Conservation (phyloP, 495 filamentous ascomycete genomes). For the Diplogelasinospora grovesii region DNA sequence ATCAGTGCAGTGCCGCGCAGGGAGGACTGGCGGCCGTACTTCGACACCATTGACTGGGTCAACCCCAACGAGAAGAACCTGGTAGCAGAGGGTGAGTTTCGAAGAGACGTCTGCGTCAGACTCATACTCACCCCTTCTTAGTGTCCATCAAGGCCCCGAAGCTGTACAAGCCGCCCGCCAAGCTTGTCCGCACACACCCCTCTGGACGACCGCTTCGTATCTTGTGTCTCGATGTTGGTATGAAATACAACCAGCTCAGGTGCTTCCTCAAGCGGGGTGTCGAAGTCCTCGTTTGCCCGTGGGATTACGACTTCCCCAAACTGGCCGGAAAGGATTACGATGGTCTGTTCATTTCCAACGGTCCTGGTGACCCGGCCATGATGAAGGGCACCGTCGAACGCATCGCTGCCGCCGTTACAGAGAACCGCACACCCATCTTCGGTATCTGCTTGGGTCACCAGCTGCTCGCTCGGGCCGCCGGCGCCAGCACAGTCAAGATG, state of each 20-base stretch:
- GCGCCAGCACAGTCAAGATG: constrained; percentile 87
- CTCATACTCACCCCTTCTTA: constrained; percentile 38
- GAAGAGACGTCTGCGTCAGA: constrained; percentile 3
- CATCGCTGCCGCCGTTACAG: constrained; percentile 62
- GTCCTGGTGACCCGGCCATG: constrained; percentile 88
- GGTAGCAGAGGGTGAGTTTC: constrained; percentile 78
- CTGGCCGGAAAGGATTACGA: constrained; percentile 78
- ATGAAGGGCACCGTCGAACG: constrained; percentile 69
- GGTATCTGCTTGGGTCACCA: constrained; percentile 97
- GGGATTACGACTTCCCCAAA: constrained; percentile 82
- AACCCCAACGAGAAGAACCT: constrained; percentile 90
- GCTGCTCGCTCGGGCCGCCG: constrained; percentile 82
- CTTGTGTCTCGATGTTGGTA: constrained; percentile 87
- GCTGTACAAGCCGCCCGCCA: constrained; percentile 65
- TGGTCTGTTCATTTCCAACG: constrained; percentile 95
- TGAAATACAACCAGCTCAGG: constrained; percentile 95
- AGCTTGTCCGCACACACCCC: constrained; percentile 65
- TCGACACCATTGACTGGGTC: constrained; percentile 77
- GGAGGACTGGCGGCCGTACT: constrained; percentile 55
- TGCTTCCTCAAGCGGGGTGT: constrained; percentile 88
- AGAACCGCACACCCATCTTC: constrained; percentile 80
- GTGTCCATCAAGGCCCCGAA: constrained; percentile 81
- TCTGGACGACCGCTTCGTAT: constrained; percentile 80
- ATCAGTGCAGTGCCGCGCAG: constrained; percentile 19
- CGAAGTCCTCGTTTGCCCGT: constrained; percentile 89